A percentile compares a stretch with the other conserved stretches of the same genome.
Conservation (phyloP, 129 eudicot genomes). For the Chrysanthemum seticuspe region DNA sequence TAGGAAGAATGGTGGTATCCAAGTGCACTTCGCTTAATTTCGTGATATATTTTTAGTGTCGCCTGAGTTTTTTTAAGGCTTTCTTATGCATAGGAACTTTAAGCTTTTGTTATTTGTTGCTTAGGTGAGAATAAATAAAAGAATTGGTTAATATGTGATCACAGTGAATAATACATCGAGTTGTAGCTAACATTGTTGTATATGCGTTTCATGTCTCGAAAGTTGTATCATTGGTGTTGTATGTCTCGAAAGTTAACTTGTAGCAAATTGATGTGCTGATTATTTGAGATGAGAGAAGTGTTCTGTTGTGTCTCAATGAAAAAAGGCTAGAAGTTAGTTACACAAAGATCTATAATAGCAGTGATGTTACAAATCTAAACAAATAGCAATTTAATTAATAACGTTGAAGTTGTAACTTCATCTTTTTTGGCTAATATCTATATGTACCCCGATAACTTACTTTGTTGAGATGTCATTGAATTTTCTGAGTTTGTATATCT, state of each 20-base stretch:
- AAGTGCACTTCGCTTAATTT: background rate
- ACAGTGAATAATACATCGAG: background rate
- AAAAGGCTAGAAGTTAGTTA: too few relatives aligned
- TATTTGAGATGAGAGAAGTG: background rate
- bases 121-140: conserved; percentile 16
- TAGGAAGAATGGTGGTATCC: background rate
- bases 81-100: background rate
- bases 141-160: conserved; percentile 8
- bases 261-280: conserved; percentile 24
- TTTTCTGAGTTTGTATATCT: too few relatives aligned
- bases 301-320: conserved; percentile 4
- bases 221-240: background rate
- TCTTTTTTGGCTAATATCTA: too few relatives aligned
- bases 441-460: too few relatives aligned
- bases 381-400: too few relatives aligned
- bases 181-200: conserved; percentile 18
- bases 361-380: too few relatives aligned
- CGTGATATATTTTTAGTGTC: background rate
- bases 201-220: conserved; percentile 24
- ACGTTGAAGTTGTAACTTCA: too few relatives aligned
- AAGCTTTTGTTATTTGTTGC: conserved; percentile 11
- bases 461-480: too few relatives aligned
- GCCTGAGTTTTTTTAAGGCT: conserved; percentile 10
- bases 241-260: conserved; percentile 5
- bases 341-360: too few relatives aligned